Conservation (phyloP, 768 basidiomycete genomes). For the Lactarius indigo region DNA sequence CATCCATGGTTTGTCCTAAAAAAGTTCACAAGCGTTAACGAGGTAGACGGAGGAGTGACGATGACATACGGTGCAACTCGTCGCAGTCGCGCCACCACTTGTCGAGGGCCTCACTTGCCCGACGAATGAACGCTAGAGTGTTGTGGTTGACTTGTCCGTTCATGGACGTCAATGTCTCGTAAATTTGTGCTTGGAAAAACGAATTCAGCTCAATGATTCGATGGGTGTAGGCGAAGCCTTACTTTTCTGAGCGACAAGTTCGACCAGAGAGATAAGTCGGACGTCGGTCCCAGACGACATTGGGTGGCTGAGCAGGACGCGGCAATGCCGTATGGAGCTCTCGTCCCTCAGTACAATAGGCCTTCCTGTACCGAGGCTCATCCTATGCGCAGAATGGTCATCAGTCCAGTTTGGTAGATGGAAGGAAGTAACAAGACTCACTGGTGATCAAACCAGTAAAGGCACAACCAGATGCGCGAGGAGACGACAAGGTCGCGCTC, state of each 20-base stretch:
- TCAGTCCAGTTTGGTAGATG: slow-evolving; percentile 14
- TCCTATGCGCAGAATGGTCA: slow-evolving; percentile 41
- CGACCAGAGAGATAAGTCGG: slow-evolving; percentile 80
- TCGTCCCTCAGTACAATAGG: slow-evolving; percentile 90
- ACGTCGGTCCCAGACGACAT: slow-evolving; percentile 91
- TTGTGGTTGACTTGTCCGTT: slow-evolving; percentile 84
- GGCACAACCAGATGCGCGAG: slow-evolving; percentile 89
- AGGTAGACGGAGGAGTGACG: neutral
- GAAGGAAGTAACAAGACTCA: slow-evolving; percentile 38
- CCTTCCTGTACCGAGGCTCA: slow-evolving; percentile 89
- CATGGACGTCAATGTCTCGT: slow-evolving; percentile 82
- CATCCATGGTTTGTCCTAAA: slow-evolving; percentile 74
- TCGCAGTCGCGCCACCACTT: slow-evolving; percentile 92
- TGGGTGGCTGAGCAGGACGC: slow-evolving; percentile 74
- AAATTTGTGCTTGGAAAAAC: slow-evolving; percentile 71
- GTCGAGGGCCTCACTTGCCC: slow-evolving; percentile 81
- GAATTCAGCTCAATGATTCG: neutral
- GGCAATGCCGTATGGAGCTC: slow-evolving; percentile 79
- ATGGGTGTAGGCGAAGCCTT: slow-evolving; percentile 27
- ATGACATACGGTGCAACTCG: slow-evolving; percentile 65
- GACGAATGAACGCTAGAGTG: slow-evolving; percentile 81
- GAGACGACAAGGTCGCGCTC: slow-evolving; percentile 90
- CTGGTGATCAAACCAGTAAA: slow-evolving; percentile 98
- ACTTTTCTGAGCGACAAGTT: slow-evolving; percentile 92
- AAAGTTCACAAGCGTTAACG: slow-evolving; percentile 15